Evolutionary conservation across 108 stramenopile species (phyloP), one percentile per base, ranked within the genome.

Genomic region (Pelagomonas calceolata): DNA sequence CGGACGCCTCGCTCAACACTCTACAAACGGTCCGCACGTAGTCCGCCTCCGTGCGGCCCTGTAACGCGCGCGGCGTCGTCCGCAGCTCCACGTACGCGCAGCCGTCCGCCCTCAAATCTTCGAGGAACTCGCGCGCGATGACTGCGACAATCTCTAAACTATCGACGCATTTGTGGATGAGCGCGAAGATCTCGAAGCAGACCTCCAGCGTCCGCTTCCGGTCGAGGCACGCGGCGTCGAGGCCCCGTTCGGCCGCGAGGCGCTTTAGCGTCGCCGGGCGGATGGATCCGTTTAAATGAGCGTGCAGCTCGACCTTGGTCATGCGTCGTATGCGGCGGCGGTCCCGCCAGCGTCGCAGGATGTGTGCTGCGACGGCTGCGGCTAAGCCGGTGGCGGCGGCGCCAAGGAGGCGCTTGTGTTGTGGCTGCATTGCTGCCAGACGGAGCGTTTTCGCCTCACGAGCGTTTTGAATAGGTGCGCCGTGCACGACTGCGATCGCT

Each of bases 241-340:
- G 21, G 34, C 87, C 79, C 30, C 84, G 76, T 46, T 82, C 86
- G 17, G 64, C 33, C 3, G 87, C 89, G 34, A 95, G 76, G 16
- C 87, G 89, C 29, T 82, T 70, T 43, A 95, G 70, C 31, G 92
- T 93, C 36, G 75, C 63, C 75, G 85, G 84, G 34, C 91, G 85
- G n/a, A 92, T 88, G 73, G 87, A 89, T 18, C 94, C 94, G 76
- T 93, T 90, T 71, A 95, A 75, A 70, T 95, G 92, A 36, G 92
- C 91, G 73, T 95, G 94, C 16, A 95, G 81, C 79, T 93, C 90
- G 10, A 87, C 78, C 72, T 90, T 90, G 44, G 89, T 86, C 32
- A 87, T 31, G 43, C 43, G 21, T 17, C 51, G 51, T 3, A 60
- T 12, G 51, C 9, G 9, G 39, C 39, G 39, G 9, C 5, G 9